A percentile compares a stretch with the other conserved stretches of the same genome.
Conservation (phyloP, 805 yeast species). For the Schwanniomyces sp. region DNA sequence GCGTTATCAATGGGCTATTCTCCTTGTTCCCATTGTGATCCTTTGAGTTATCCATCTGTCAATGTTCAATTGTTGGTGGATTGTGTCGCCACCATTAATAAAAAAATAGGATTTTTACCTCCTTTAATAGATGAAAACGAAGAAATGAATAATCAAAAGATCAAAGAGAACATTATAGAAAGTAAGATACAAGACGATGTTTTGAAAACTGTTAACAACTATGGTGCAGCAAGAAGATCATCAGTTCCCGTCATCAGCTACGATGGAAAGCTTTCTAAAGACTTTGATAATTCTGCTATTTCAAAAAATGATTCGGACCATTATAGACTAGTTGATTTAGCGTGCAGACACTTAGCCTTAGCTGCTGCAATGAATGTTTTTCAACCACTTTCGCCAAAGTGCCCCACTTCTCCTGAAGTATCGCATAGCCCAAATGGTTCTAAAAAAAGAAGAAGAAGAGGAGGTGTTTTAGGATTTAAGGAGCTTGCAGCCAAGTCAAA, state of each 20-base stretch:
- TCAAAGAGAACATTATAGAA: slow-evolving; percentile 36
- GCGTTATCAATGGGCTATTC: slow-evolving; percentile 47
- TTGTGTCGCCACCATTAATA: slow-evolving; percentile 57
- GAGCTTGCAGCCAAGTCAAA: slow-evolving; percentile 84
- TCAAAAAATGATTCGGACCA: slow-evolving; percentile 69
- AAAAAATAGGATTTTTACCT: slow-evolving; percentile 55
- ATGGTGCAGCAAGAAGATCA: slow-evolving; percentile 18
- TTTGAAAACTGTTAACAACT: slow-evolving; percentile 16
- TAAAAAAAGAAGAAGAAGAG: slow-evolving; percentile 58
- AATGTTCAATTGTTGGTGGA: slow-evolving; percentile 44
- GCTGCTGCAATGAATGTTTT: slow-evolving; percentile 61
- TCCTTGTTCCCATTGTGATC: slow-evolving; percentile 59
- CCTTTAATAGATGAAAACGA: slow-evolving; percentile 50
- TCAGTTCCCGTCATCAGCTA: slow-evolving; percentile 27
- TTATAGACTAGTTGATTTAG: slow-evolving; percentile 66
- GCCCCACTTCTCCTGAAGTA: slow-evolving; percentile 17
- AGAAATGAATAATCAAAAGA: slow-evolving; percentile 33
- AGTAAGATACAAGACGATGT: slow-evolving; percentile 22
- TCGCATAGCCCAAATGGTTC: slow-evolving; percentile 11
- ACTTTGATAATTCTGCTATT: slow-evolving; percentile 24
- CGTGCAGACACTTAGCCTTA: slow-evolving; percentile 79
- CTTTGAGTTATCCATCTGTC: slow-evolving; percentile 44
- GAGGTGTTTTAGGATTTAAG: slow-evolving; percentile 80
- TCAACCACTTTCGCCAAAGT: slow-evolving; percentile 19
- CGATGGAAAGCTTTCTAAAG: slow-evolving; percentile 24